phyloP scores from a whole-genome alignment of 331 rosid species.

The Rosa hybrid region DNA sequence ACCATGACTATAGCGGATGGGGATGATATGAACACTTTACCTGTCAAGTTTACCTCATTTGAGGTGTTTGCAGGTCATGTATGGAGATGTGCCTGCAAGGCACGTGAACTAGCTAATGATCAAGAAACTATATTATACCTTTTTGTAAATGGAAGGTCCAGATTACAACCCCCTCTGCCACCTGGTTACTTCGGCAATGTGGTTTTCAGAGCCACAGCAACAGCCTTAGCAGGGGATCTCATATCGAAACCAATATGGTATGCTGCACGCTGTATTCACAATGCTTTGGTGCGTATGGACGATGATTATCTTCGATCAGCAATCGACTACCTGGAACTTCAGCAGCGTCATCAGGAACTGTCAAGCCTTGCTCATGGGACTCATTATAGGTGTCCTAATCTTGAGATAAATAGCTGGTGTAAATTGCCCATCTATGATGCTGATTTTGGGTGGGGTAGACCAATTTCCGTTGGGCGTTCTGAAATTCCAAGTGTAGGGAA shows the following conservation, averaged over 20 bases:
- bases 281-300: neutral
- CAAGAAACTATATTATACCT: slow-evolving; percentile 58
- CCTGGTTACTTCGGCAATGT: slow-evolving; percentile 29
- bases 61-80: slow-evolving; percentile 74
- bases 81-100: slow-evolving; percentile 62
- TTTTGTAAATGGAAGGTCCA: slow-evolving; percentile 13
- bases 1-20: slow-evolving; percentile 54
- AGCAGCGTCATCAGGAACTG: neutral
- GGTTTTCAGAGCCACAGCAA: neutral
- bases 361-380: neutral
- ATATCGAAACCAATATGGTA: slow-evolving; percentile 14
- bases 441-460: slow-evolving; percentile 87
- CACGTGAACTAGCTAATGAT: slow-evolving; percentile 60
- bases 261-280: slow-evolving; percentile 2
- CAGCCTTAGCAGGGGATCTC: slow-evolving; percentile 13
- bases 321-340: neutral
- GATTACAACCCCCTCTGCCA: slow-evolving; percentile 61
- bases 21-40: slow-evolving; percentile 23
- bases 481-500: slow-evolving; percentile 58
- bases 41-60: slow-evolving; percentile 46
- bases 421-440: slow-evolving; percentile 72
- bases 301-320: slow-evolving; percentile 13
- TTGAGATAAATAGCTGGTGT: slow-evolving; percentile 67
- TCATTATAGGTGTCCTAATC: slow-evolving; percentile 29
- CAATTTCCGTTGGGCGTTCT: slow-evolving; percentile 73